Evolutionary conservation across 2,329 filamentous ascomycete genomes (phyloP), one percentile per base, ranked within the genome.

Genomic region (Albifimbria verrucaria): DNA sequence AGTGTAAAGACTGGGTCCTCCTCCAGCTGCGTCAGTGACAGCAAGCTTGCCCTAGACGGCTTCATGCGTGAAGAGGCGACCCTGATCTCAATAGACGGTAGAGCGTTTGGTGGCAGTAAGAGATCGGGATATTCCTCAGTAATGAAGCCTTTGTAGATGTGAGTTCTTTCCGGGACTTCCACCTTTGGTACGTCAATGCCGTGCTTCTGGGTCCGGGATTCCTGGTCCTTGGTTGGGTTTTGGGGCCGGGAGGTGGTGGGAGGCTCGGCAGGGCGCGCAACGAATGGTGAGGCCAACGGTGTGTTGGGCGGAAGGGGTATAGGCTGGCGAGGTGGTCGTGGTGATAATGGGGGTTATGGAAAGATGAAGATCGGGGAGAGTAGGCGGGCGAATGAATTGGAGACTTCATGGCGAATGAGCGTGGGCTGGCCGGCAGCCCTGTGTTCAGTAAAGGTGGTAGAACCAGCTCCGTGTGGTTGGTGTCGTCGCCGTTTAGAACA

Each of bases 21-120:
- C 53, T 97, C 92, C 20, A 89, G 77, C 56, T 90, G 87, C 49
- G 85, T 93, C 11, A 92, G 77, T 2, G 86, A 89, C 63, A 96
- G 77, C 60, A 94, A 82, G 67, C 92, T 97, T 36, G 91, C 86
- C 57, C 93, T 81, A 0, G 93, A 96, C 15, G 93, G 94, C 65
- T 90, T 92, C 77, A 99, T 86, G n/a, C 94, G 86, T 21, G 94
- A 97, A 4, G 94, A 97, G 3, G 92, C 90, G 4, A 97, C 93
- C 67, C 83, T 90, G 47, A 97, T 86, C 57, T 89, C 83, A 52
- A 99, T 88, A 1, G 90, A 90, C 3, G 90, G 89, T 7, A 99
- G 77, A 6, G 92, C 92, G 67, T 96, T 95, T 0, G 94, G 93
- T 10, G 92, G 86, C 2, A 99, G 77, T 21, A 97, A 74, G 7